These are phyloP conservation scores for Botrytis fabae DNA, from an alignment of 2,329 filamentous ascomycete genomes.

Conservation along the genomic window DNA sequence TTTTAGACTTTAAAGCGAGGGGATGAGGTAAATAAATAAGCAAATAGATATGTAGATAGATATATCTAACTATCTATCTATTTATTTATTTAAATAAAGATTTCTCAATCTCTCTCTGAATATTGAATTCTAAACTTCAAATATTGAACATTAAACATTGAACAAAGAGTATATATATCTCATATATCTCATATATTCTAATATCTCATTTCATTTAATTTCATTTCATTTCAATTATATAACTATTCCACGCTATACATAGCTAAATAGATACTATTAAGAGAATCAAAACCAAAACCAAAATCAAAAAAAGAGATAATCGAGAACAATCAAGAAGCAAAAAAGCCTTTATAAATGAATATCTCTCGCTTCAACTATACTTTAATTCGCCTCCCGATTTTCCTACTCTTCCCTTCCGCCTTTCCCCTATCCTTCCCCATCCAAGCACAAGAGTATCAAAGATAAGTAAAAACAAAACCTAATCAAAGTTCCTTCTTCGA, in stretches of 20 bases:
- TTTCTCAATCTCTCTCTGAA: no score
- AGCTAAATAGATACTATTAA: background rate
- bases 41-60: no score
- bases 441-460: background rate
- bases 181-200: no score
- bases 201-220: background rate
- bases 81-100: no score
- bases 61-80: no score
- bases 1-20: no score
- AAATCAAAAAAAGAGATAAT: background rate
- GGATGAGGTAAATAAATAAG: no score
- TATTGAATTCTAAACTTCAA: no score
- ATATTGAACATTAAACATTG: no score
- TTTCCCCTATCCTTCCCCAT: background rate
- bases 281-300: background rate
- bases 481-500: constrained; percentile 28
- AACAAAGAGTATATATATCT: no score
- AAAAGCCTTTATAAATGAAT: background rate
- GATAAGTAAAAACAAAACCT: background rate
- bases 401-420: background rate
- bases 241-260: background rate
- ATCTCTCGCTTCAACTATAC: background rate
- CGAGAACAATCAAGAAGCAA: no score
- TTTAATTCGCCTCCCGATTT: background rate
- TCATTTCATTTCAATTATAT: background rate